Evolutionary conservation across 2,329 filamentous ascomycete genomes (phyloP).

Genomic region (Metarhizium rileyi): DNA sequence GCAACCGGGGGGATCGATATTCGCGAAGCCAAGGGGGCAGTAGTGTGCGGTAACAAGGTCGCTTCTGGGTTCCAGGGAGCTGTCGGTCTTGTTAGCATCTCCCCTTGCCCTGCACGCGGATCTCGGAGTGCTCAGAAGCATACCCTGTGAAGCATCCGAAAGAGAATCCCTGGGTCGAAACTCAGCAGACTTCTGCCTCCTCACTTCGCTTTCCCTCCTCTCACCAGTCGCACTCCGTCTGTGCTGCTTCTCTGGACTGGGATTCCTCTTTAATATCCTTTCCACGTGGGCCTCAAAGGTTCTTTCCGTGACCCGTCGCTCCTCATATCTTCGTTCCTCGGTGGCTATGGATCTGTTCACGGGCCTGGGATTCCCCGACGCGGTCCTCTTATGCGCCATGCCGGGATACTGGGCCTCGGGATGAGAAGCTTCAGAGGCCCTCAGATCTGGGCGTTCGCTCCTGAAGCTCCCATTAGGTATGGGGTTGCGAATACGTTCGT

Average conservation of each 20-base stretch:
- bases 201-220: slow-evolving; percentile 26
- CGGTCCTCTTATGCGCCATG: slow-evolving; percentile 44
- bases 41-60: slow-evolving; percentile 56
- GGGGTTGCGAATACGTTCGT: slow-evolving; percentile 28
- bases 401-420: slow-evolving; percentile 25
- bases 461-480: slow-evolving; percentile 24
- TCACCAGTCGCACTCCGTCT: slow-evolving; percentile 29
- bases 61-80: slow-evolving; percentile 71
- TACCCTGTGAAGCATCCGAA: slow-evolving; percentile 42
- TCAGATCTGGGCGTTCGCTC: slow-evolving; percentile 26
- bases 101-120: background rate
- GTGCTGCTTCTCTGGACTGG: slow-evolving; percentile 49
- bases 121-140: slow-evolving; percentile 8
- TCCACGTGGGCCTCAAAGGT: slow-evolving; percentile 52
- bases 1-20: slow-evolving; percentile 62
- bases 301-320: slow-evolving; percentile 45
- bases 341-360: slow-evolving; percentile 29
- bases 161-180: slow-evolving; percentile 33
- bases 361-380: slow-evolving; percentile 47
- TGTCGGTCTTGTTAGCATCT: slow-evolving; percentile 11
- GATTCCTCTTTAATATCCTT: slow-evolving; percentile 46
- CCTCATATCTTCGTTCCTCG: slow-evolving; percentile 35
- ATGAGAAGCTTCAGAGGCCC: slow-evolving; percentile 26
- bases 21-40: slow-evolving; percentile 61
- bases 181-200: slow-evolving; percentile 34